These are phyloP conservation scores for Fusarium anguioides DNA, from an alignment of 2,329 filamentous ascomycete species.

Conservation along the genomic window DNA sequence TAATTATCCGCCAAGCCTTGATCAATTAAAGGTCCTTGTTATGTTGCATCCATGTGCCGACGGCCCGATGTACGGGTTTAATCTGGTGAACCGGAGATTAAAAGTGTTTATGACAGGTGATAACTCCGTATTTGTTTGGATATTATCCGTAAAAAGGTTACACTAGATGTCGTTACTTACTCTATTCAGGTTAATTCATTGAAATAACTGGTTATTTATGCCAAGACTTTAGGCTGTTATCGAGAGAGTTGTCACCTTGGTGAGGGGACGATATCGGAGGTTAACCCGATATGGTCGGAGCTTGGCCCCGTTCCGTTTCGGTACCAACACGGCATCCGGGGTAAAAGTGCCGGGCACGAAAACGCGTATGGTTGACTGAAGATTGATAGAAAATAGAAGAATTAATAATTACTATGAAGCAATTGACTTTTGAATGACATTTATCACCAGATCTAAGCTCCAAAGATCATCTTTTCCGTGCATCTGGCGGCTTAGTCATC, in stretches of 20 bases:
- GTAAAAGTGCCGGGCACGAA: background rate
- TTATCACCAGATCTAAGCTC: background rate
- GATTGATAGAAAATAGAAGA: accelerated
- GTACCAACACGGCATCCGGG: background rate
- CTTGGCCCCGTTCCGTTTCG: background rate
- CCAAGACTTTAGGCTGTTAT: too few relatives aligned
- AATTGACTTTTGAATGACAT: accelerated
- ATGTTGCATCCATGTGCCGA: background rate
- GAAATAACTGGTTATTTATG: too few relatives aligned
- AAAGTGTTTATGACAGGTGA: background rate
- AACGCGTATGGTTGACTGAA: accelerated
- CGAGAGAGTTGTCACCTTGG: too few relatives aligned
- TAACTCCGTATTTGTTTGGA: too few relatives aligned
- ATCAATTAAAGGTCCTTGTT: background rate
- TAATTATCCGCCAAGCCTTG: background rate
- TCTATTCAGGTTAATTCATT: too few relatives aligned
- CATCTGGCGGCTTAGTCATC: conserved; percentile 5
- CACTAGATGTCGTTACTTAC: too few relatives aligned
- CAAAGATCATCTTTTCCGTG: accelerated
- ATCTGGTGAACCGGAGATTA: background rate
- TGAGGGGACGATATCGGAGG: conserved; percentile 18
- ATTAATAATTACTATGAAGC: accelerated
- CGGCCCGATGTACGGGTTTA: background rate
- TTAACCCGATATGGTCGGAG: background rate
- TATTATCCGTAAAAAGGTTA: too few relatives aligned